These are phyloP conservation scores for Malus fusca DNA, from an alignment of 306 rosid genomes.

Conservation along the genomic window DNA sequence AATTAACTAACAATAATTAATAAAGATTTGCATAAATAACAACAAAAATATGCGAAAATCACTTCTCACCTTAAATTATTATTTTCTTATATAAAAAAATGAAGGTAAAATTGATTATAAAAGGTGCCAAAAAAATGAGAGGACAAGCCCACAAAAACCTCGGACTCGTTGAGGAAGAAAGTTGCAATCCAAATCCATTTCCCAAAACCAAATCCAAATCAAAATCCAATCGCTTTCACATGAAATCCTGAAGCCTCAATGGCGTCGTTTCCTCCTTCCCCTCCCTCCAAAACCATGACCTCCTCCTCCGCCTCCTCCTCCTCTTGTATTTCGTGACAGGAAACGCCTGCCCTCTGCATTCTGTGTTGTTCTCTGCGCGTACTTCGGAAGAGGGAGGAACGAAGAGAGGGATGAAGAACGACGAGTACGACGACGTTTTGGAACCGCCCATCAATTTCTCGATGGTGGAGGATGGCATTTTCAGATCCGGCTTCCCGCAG, in stretches of 20 bases:
- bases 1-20: too few relatives aligned
- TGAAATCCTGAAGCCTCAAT: background rate
- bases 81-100: background rate
- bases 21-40: background rate
- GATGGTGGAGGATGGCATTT: slow-evolving; percentile 87
- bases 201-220: background rate
- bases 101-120: background rate
- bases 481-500: slow-evolving; percentile 70
- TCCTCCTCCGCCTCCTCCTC: background rate
- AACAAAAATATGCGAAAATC: too few relatives aligned
- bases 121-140: background rate
- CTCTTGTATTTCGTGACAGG: background rate
- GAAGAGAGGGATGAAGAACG: slow-evolving; percentile 9
- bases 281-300: background rate
- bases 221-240: background rate
- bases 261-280: background rate
- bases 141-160: slow-evolving; percentile 6
- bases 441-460: slow-evolving; percentile 79
- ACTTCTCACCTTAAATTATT: too few relatives aligned
- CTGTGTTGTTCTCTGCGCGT: background rate
- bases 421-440: slow-evolving; percentile 30
- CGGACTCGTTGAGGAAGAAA: slow-evolving; percentile 1
- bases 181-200: slow-evolving; percentile 1
- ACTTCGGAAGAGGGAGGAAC: background rate
- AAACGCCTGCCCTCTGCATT: background rate